Evolutionary conservation across 192 early-diverging fungal genomes (phyloP).

Genomic region (Backusella macrospora): DNA sequence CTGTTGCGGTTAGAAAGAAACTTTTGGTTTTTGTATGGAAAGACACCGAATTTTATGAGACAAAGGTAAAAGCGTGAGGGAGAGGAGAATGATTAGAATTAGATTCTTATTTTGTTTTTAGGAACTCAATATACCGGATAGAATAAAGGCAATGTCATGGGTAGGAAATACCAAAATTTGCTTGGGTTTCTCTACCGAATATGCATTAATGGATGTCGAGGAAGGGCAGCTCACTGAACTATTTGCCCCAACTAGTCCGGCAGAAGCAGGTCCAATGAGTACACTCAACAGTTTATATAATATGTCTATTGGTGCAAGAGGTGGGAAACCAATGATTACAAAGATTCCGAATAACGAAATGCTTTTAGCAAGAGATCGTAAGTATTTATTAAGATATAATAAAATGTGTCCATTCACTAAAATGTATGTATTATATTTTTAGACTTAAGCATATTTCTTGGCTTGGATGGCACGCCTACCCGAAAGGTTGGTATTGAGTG

Average conservation of each 20-base stretch:
- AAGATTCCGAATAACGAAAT: constrained; percentile 67
- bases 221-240: constrained; percentile 59
- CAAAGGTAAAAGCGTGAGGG: constrained; percentile 43
- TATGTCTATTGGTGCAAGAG: constrained; percentile 53
- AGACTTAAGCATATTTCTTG: constrained; percentile 65
- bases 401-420: not conserved
- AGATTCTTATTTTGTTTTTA: constrained; percentile 28
- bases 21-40: constrained; percentile 76
- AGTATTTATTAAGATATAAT: constrained; percentile 18
- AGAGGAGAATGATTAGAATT: not conserved
- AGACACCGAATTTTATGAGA: constrained; percentile 71
- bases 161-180: constrained; percentile 70
- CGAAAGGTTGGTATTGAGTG: constrained; percentile 64
- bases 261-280: constrained; percentile 46
- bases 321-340: constrained; percentile 60
- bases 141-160: constrained; percentile 78
- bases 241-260: constrained; percentile 48
- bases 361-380: constrained; percentile 63
- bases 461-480: constrained; percentile 56
- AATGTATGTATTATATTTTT: not conserved
- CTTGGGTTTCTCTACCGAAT: constrained; percentile 63
- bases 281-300: constrained; percentile 50
- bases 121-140: constrained; percentile 74
- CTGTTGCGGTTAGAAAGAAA: constrained; percentile 71
- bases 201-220: constrained; percentile 61